Conservation (phyloP, 2,329 filamentous ascomycete genomes). For the Paraphaeosphaeria sporulosa region DNA sequence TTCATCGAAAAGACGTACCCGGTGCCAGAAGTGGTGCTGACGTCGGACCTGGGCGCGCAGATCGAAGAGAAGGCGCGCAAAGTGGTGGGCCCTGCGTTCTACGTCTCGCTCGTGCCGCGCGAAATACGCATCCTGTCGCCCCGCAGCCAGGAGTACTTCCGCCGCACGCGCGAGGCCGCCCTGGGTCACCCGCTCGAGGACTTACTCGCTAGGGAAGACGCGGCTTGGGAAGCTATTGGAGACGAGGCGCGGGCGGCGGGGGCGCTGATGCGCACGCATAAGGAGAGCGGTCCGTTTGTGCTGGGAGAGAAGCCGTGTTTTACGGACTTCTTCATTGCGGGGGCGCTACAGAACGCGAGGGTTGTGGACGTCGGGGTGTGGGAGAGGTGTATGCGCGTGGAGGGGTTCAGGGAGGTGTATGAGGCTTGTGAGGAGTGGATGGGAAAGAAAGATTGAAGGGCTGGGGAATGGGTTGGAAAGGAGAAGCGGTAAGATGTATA, state of each 20-base stretch:
- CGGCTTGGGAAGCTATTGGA: conserved; percentile 34
- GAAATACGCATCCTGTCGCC: conserved; percentile 50
- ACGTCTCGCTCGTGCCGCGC: conserved; percentile 47
- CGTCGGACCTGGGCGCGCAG: conserved; percentile 45
- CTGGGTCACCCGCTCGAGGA: conserved; percentile 49
- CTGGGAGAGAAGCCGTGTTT: conserved; percentile 46
- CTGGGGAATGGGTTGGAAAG: too few relatives aligned
- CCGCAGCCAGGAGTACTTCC: conserved; percentile 49
- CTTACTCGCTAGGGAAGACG: conserved; percentile 40
- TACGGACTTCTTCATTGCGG: conserved; percentile 53
- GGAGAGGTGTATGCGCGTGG: conserved; percentile 14
- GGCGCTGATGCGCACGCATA: conserved; percentile 46
- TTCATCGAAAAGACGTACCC: conserved; percentile 54
- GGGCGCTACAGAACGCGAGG: conserved; percentile 44
- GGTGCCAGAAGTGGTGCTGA: conserved; percentile 42
- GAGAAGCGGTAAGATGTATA: not conserved
- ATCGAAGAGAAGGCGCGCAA: conserved; percentile 44
- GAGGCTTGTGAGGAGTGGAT: conserved; percentile 19
- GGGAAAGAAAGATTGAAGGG: conserved; percentile 15
- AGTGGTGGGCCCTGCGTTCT: conserved; percentile 36
- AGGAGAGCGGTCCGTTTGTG: conserved; percentile 50
- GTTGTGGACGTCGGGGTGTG: conserved; percentile 67
- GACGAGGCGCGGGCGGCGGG: conserved; percentile 37
- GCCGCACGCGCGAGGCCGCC: conserved; percentile 48
- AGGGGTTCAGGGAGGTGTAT: conserved; percentile 17